Base-by-base conservation (phyloP, 345 rosid genomes). In the Hirschfeldia incana region DNA sequence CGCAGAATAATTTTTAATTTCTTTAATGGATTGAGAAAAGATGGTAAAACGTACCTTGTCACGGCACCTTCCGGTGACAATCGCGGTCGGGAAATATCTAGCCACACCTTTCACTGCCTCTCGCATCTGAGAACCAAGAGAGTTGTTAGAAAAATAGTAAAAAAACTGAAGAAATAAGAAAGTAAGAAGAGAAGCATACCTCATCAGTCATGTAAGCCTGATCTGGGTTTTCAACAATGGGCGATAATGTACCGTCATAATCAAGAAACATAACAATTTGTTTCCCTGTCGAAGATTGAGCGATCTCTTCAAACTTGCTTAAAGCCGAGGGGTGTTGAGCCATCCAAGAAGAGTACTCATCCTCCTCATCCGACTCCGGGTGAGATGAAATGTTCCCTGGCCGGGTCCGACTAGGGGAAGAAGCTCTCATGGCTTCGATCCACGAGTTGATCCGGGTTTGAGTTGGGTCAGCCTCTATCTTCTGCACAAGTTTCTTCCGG, bases 211-310 rank as follows among this genome's bases (percentile, higher is more conserved):
- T 92, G 89, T 86, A 86, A 67, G 98, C 97, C 58, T 72, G 81
- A 37, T 94, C 98, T 9, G 98, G 98, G 66, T 94, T 89, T 75
- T 84, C 91, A 3, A 94, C 98, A 61, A 94, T 94, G 32, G 97
- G 97, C 0, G 98, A 89, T 44, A 94, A 92, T 7, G 98, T 94
- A 12, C 98, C 98, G 57, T 94, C 98, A 29, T 94, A 94, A 78
- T 94, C 98, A 13, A 94, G 86, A 65, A 94, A 94, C 97, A 94
- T 90, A 4, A 90, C 92, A 16, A 94, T 83, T 65, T 90, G 87
- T 77, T 92, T 94, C 77, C 96, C 94, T 69, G 78, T 81, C 0
- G 92, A 86, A 36, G 87, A 85, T 33, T 77, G 73, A 34, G 76
- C 82, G 28, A 94, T 94, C 67, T 92, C 80, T 72, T 89, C 88